Percentiles rank a stretch among this genome's conserved stretches.
These are phyloP conservation scores for Isatis lusitanica DNA, from an alignment of 441 rosid species.

Conservation along the genomic window DNA sequence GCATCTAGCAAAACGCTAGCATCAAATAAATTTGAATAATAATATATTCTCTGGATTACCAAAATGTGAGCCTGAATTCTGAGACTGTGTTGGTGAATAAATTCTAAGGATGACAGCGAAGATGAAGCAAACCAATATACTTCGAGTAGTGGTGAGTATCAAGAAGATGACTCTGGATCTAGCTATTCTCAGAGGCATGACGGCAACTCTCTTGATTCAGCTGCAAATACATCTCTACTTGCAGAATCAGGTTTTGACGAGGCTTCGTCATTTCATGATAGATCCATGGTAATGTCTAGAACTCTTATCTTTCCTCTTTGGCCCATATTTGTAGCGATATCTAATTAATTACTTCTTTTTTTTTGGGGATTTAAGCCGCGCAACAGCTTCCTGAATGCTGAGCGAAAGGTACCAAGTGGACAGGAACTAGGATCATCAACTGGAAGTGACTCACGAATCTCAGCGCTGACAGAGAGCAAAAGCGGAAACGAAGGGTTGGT, in stretches of 20 bases:
- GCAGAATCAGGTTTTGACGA: constrained; percentile 28
- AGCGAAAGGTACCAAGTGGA: constrained; percentile 13
- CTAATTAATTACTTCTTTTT: not conserved
- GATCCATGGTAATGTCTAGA: constrained; percentile 41
- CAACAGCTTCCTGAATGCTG: constrained; percentile 13
- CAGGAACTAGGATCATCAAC: constrained; percentile 23
- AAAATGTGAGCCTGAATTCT: not conserved
- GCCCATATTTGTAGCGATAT: constrained; percentile 7
- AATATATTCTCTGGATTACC: not conserved
- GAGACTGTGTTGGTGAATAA: constrained; percentile 32
- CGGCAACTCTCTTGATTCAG: constrained; percentile 29
- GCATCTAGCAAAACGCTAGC: constrained; percentile 11
- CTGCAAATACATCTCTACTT: constrained; percentile 23
- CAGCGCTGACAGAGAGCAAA: constrained; percentile 26
- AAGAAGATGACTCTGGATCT: constrained; percentile 35
- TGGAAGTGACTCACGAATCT: constrained; percentile 38
- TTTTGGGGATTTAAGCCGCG: constrained; percentile 24
- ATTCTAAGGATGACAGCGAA: constrained; percentile 46
- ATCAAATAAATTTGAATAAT: not conserved
- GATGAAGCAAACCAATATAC: constrained; percentile 39
- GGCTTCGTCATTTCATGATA: constrained; percentile 40
- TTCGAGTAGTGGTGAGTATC: constrained; percentile 27
- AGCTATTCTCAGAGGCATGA: constrained; percentile 32
- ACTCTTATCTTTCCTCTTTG: constrained; percentile 21
- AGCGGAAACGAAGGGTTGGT: constrained; percentile 34